These are phyloP conservation scores for Sphagnum fallax DNA, from an alignment of 228 moss, liverwort and hornwort species.

Conservation along the genomic window DNA sequence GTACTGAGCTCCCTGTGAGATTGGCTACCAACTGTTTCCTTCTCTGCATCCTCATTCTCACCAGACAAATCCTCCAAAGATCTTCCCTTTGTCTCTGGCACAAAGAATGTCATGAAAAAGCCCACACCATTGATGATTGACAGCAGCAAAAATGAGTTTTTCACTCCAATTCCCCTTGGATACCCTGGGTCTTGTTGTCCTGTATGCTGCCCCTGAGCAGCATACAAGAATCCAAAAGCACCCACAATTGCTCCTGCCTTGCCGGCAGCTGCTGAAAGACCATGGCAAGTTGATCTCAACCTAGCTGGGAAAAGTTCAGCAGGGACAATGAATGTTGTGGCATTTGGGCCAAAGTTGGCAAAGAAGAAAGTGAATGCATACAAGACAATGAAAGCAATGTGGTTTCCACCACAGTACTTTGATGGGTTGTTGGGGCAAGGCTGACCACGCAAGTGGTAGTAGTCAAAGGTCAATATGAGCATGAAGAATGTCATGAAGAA, in stretches of 20 bases:
- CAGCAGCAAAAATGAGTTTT: slow-evolving; percentile 4
- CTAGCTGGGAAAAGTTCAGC: slow-evolving; percentile 14
- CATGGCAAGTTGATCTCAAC: slow-evolving; percentile 15
- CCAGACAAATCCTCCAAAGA: slow-evolving; percentile 14
- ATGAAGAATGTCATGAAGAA: slow-evolving; percentile 77
- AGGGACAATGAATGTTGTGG: slow-evolving; percentile 12
- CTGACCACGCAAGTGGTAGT: slow-evolving; percentile 11
- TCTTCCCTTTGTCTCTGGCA: slow-evolving; percentile 10
- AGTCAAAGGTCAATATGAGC: slow-evolving; percentile 47
- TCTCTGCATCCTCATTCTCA: slow-evolving; percentile 5
- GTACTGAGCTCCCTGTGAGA: too few species aligned
- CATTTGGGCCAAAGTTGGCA: slow-evolving; percentile 11
- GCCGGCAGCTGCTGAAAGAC: slow-evolving; percentile 43
- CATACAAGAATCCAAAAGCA: slow-evolving; percentile 10
- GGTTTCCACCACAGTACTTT: slow-evolving; percentile 3
- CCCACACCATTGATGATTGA: slow-evolving; percentile 1
- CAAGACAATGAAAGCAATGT: not conserved
- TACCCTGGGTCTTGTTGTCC: slow-evolving; percentile 1
- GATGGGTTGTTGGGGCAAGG: not conserved
- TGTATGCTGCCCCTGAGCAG: not conserved
- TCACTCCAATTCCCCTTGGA: slow-evolving; percentile 1
- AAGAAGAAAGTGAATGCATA: slow-evolving; percentile 6
- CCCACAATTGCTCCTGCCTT: slow-evolving; percentile 32
- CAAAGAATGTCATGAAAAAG: slow-evolving; percentile 7
- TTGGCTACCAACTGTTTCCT: too few species aligned